A percentile compares a stretch with the other conserved stretches of the same genome.
These are phyloP conservation scores for Alternaria longipes DNA, from an alignment of 2,329 filamentous ascomycete species.

Conservation along the genomic window DNA sequence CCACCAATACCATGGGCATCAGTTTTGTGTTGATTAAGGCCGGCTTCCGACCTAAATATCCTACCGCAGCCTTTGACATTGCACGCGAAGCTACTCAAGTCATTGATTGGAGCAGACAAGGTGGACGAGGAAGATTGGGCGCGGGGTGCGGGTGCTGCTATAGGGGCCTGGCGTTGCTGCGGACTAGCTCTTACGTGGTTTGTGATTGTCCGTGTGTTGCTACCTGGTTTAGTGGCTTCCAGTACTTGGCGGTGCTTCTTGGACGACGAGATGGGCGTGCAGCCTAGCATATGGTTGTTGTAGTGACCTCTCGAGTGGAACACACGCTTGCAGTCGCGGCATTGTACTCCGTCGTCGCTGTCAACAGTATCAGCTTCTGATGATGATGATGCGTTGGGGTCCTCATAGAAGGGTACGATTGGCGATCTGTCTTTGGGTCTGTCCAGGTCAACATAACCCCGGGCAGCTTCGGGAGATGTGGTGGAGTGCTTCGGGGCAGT, in stretches of 20 bases:
- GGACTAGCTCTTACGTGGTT: neutral
- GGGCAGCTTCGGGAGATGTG: neutral
- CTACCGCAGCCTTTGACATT: slow-evolving; percentile 22
- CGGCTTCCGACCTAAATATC: slow-evolving; percentile 31
- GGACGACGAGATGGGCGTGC: slow-evolving; percentile 10
- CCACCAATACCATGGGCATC: slow-evolving; percentile 39
- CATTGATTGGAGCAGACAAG: neutral
- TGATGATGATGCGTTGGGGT: neutral
- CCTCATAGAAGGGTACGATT: slow-evolving; percentile 9
- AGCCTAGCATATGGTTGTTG: slow-evolving; percentile 36
- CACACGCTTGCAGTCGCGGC: slow-evolving; percentile 30
- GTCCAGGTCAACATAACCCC: slow-evolving; percentile 23
- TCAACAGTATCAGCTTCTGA: slow-evolving; percentile 20
- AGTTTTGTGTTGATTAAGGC: slow-evolving; percentile 29
- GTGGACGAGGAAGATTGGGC: neutral
- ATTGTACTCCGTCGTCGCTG: slow-evolving; percentile 17
- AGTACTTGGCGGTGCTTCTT: neutral
- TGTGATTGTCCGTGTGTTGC: too few species aligned
- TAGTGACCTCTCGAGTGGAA: slow-evolving; percentile 28
- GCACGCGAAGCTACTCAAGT: slow-evolving; percentile 18
- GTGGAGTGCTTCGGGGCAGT: neutral
- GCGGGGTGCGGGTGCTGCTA: neutral
- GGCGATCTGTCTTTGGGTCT: slow-evolving; percentile 10
- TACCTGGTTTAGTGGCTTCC: neutral
- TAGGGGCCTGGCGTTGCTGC: neutral